Evolutionary conservation across 2,329 filamentous ascomycete genomes (phyloP).

Genomic region (Colletotrichum lini): DNA sequence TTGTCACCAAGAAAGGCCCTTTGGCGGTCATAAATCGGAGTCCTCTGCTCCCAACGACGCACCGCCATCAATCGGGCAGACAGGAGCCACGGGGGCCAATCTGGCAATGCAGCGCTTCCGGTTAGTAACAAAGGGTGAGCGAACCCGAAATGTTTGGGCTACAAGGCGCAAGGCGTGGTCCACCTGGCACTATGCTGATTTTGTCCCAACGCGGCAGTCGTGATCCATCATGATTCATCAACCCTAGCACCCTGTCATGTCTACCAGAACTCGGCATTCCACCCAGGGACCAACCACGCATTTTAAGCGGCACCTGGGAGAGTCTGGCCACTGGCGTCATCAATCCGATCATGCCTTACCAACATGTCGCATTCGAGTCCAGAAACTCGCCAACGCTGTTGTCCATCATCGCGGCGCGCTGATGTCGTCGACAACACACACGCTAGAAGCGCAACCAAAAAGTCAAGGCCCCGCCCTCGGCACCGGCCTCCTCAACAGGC

Average conservation of each 20-base stretch:
- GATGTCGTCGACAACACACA: conserved; percentile 6
- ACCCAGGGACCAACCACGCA: conserved; percentile 29
- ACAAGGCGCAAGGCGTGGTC: not conserved
- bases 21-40: not conserved
- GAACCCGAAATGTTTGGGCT: not conserved
- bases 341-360: conserved; percentile 31
- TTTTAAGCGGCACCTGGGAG: conserved; percentile 20
- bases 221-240: conserved; percentile 37
- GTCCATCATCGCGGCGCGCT: conserved; percentile 1
- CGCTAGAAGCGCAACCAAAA: not conserved
- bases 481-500: conserved; percentile 29
- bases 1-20: not conserved
- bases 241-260: conserved; percentile 34
- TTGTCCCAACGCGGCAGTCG: conserved; percentile 5
- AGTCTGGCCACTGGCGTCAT: conserved; percentile 31
- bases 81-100: not conserved
- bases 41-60: not conserved
- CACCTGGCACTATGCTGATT: not conserved
- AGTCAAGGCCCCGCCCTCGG: conserved; percentile 31
- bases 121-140: not conserved
- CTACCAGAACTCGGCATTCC: conserved; percentile 23
- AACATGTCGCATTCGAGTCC: conserved; percentile 18
- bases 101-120: not conserved
- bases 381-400: conserved; percentile 5
- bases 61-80: not conserved